Percentiles rank a stretch among this genome's conserved stretches.
Conservation (phyloP, 129 eudicot species). For the Artemisia annua region DNA sequence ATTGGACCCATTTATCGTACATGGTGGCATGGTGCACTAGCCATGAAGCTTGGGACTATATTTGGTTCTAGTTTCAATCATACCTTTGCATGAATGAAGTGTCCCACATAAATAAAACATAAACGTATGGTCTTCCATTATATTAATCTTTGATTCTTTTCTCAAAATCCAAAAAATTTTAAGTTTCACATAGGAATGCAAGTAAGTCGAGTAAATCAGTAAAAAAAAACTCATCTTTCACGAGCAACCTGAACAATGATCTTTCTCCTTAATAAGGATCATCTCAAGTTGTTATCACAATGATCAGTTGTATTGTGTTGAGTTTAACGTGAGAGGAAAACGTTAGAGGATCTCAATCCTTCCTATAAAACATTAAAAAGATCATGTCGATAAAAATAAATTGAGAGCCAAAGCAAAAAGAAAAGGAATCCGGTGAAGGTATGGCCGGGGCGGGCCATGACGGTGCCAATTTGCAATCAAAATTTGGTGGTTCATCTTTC, state of each 20-base stretch:
- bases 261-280: no score
- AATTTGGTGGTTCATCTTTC: neutral
- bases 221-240: no score
- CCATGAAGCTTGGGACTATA: neutral
- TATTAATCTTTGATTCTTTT: no score
- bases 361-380: no score
- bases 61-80: neutral
- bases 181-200: no score
- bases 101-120: neutral
- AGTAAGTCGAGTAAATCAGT: no score
- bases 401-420: neutral
- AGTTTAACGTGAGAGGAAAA: no score
- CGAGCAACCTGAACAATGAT: no score
- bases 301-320: no score
- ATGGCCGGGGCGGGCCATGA: slow-evolving; percentile 13
- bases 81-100: neutral
- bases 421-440: slow-evolving; percentile 4
- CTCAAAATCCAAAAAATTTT: no score
- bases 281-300: no score
- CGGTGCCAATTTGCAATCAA: slow-evolving; percentile 4
- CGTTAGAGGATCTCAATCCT: no score
- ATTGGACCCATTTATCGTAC: neutral
- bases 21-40: neutral
- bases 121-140: neutral
- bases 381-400: neutral